These are phyloP conservation scores for Fusarium continuum DNA, from an alignment of 2,329 filamentous ascomycete species.

Conservation along the genomic window DNA sequence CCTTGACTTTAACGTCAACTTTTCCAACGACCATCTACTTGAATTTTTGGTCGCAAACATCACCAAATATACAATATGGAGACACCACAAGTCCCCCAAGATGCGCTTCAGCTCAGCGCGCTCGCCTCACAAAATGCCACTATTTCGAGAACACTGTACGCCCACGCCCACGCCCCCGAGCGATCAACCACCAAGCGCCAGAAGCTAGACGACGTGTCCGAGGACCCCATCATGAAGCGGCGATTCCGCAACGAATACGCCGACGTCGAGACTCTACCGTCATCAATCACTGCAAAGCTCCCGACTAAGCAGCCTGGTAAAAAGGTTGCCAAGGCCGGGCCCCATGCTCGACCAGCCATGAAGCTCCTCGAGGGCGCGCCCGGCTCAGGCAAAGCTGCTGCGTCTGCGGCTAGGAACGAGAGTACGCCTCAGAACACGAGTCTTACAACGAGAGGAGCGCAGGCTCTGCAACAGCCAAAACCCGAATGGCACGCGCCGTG, in stretches of 20 bases:
- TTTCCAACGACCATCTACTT: slow-evolving; percentile 28
- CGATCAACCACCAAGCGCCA: slow-evolving; percentile 49
- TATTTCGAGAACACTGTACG: slow-evolving; percentile 47
- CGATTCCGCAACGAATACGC: slow-evolving; percentile 80
- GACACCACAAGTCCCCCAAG: slow-evolving; percentile 45
- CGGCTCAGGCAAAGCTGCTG: slow-evolving; percentile 50
- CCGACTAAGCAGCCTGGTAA: slow-evolving; percentile 57
- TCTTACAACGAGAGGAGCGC: slow-evolving; percentile 44
- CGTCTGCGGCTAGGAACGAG: slow-evolving; percentile 22
- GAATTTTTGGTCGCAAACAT: slow-evolving; percentile 3
- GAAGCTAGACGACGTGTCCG: slow-evolving; percentile 49
- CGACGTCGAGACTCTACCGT: slow-evolving; percentile 78
- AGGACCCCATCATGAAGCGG: slow-evolving; percentile 49
- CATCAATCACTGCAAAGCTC: slow-evolving; percentile 81
- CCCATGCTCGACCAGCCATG: slow-evolving; percentile 48
- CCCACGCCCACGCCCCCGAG: slow-evolving; percentile 33
- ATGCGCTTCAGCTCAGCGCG: slow-evolving; percentile 48
- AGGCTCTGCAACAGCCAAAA: slow-evolving; percentile 60
- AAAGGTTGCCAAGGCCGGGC: slow-evolving; percentile 58
- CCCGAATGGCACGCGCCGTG: slow-evolving; percentile 98
- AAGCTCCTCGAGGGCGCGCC: slow-evolving; percentile 52
- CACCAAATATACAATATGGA: slow-evolving; percentile 44
- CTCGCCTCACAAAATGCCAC: slow-evolving; percentile 50
- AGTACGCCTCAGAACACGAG: slow-evolving; percentile 45
- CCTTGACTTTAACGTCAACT: slow-evolving; percentile 9